Conservation (phyloP, 2,329 filamentous ascomycete species). For the Epichloe brachyelytri region DNA sequence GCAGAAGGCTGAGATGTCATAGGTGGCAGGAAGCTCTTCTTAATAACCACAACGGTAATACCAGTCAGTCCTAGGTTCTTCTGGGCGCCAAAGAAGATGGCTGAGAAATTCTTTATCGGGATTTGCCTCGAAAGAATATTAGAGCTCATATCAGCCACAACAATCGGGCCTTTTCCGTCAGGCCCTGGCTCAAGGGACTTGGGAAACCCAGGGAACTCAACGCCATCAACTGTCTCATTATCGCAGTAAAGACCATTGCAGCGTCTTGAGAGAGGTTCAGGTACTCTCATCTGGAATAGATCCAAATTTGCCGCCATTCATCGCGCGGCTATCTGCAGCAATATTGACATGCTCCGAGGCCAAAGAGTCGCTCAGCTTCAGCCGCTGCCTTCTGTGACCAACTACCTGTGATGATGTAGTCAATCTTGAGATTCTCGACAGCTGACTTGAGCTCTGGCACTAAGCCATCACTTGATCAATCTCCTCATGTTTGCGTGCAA, state of each 20-base stretch:
- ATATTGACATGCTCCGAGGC: slow-evolving; percentile 68
- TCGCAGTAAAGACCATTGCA: slow-evolving; percentile 75
- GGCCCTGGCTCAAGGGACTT: slow-evolving; percentile 42
- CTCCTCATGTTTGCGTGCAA: slow-evolving; percentile 51
- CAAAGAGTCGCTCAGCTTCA: slow-evolving; percentile 67
- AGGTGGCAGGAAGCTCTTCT: slow-evolving; percentile 66
- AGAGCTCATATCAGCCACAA: slow-evolving; percentile 87
- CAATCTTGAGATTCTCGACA: slow-evolving; percentile 60
- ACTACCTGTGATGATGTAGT: slow-evolving; percentile 82
- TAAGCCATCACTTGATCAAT: slow-evolving; percentile 24
- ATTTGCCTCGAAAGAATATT: slow-evolving; percentile 80
- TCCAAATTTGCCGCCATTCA: slow-evolving; percentile 72
- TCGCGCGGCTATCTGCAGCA: slow-evolving; percentile 51
- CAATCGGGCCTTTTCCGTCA: slow-evolving; percentile 55
- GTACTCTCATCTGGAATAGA: slow-evolving; percentile 63
- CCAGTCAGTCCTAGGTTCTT: slow-evolving; percentile 87
- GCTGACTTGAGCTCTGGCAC: slow-evolving; percentile 40
- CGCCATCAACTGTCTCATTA: slow-evolving; percentile 89
- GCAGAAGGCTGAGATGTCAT: slow-evolving; percentile 51
- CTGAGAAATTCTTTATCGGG: slow-evolving; percentile 64
- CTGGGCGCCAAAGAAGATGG: slow-evolving; percentile 86
- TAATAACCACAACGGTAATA: slow-evolving; percentile 74
- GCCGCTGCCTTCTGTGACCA: slow-evolving; percentile 77
- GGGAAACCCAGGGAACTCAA: slow-evolving; percentile 74
- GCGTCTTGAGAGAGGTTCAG: slow-evolving; percentile 58